Conservation (phyloP, 495 filamentous ascomycete species). For the Mycothermus thermophilus region DNA sequence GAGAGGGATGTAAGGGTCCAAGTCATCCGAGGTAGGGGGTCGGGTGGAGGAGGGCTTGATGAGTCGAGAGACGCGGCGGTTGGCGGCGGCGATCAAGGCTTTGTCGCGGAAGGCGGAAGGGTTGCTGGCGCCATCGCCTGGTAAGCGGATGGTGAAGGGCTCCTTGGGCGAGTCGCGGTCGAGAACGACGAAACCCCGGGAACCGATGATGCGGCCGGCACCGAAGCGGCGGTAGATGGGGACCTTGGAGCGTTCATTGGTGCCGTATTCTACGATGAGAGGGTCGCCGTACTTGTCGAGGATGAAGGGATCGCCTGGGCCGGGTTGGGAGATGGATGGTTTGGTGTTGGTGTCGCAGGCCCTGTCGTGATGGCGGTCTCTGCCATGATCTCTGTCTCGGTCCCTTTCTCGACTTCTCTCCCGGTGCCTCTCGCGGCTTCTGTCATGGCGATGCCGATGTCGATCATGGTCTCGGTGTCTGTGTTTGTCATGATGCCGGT, state of each 20-base stretch:
- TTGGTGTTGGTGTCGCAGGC: too few relatives aligned
- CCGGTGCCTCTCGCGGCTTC: background rate
- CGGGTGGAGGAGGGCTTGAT: constrained; percentile 11
- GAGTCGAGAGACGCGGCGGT: constrained; percentile 13
- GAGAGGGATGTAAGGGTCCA: constrained; percentile 25
- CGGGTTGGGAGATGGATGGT: background rate
- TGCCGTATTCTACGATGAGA: constrained; percentile 30
- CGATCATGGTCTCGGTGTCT: background rate
- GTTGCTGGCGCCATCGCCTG: constrained; percentile 14
- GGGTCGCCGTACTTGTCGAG: constrained; percentile 32
- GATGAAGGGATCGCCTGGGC: constrained; percentile 16
- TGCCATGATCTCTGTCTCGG: too few relatives aligned
- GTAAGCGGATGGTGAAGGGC: constrained; percentile 20
- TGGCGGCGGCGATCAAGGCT: constrained; percentile 18
- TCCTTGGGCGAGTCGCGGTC: constrained; percentile 22
- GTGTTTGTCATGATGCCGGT: background rate
- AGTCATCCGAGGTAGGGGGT: constrained; percentile 18
- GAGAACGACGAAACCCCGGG: constrained; percentile 22
- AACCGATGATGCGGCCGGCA: constrained; percentile 26
- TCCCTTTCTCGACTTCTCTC: background rate
- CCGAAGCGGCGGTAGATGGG: constrained; percentile 31
- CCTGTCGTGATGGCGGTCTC: background rate
- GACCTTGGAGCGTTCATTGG: constrained; percentile 25
- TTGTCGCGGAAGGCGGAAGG: constrained; percentile 28
- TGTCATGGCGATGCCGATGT: constrained; percentile 9